A percentile compares a stretch with the other conserved stretches of the same genome.
These are phyloP conservation scores for Geotrichum restrictum DNA, from an alignment of 1,139 yeast species.

Conservation along the genomic window DNA sequence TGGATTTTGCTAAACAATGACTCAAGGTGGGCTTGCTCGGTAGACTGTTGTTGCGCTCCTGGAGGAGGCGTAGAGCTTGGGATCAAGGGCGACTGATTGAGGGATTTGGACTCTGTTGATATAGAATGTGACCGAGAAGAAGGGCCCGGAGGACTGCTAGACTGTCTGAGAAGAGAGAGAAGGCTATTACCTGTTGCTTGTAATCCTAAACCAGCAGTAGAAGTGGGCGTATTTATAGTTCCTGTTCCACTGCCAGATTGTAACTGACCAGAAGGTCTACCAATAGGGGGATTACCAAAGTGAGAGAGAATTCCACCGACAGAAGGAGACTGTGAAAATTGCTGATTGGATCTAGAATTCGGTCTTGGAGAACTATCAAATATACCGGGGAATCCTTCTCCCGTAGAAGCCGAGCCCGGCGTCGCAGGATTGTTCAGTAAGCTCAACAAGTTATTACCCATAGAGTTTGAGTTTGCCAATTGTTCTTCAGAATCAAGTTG, in stretches of 20 bases:
- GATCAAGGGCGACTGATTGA: neutral
- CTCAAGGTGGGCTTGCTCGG: conserved; percentile 11
- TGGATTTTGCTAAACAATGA: conserved; percentile 10
- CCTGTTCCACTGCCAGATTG: neutral
- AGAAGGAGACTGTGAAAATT: neutral
- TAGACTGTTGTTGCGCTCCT: neutral
- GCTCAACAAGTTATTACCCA: conserved; percentile 9
- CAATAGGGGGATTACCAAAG: conserved; percentile 12
- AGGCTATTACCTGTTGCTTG: conserved; percentile 3
- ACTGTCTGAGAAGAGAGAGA: conserved; percentile 1
- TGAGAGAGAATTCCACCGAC: neutral
- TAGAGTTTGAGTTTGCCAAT: neutral
- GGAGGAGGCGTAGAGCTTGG: neutral
- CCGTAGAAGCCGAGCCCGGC: neutral
- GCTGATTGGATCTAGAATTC: neutral
- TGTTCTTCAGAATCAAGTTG: conserved; percentile 13
- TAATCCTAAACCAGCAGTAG: neutral
- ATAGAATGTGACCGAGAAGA: neutral
- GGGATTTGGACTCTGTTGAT: neutral
- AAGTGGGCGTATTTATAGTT: neutral
- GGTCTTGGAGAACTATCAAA: neutral
- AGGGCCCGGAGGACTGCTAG: neutral
- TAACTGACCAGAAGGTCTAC: neutral
- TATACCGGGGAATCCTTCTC: neutral
- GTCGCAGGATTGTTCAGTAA: conserved; percentile 4